phyloP scores from a whole-genome alignment of 768 basidiomycete species.

The Trametes coccinea region DNA sequence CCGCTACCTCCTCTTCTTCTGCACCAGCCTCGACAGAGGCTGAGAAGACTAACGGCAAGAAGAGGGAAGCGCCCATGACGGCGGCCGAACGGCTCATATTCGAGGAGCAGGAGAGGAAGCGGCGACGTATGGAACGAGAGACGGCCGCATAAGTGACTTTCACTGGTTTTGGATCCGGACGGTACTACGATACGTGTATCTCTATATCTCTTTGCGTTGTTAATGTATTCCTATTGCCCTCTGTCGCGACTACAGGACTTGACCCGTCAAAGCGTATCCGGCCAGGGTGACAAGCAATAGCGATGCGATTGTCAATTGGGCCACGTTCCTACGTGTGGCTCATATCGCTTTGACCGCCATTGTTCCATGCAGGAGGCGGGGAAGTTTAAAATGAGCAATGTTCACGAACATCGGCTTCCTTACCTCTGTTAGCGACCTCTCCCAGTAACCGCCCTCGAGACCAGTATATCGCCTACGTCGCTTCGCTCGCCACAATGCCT shows the following conservation, averaged over 20 bases:
- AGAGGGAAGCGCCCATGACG: slow-evolving; percentile 67
- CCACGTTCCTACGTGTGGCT: slow-evolving; percentile 7
- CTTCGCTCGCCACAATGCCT: slow-evolving; percentile 1
- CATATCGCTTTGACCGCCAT: slow-evolving; percentile 11
- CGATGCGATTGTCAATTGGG: slow-evolving; percentile 11
- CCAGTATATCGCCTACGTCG: background rate
- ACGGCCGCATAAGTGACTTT: slow-evolving; percentile 16
- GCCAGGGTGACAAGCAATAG: background rate
- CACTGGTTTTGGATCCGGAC: slow-evolving; percentile 10
- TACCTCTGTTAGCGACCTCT: background rate
- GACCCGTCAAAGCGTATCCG: background rate
- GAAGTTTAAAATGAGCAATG: slow-evolving; percentile 8
- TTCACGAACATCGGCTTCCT: background rate
- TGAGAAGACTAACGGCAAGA: slow-evolving; percentile 51
- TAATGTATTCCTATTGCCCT: slow-evolving; percentile 17
- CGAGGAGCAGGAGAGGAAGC: slow-evolving; percentile 91
- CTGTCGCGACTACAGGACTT: background rate
- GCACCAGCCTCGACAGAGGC: slow-evolving; percentile 30
- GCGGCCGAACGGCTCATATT: slow-evolving; percentile 84
- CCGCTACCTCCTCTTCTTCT: slow-evolving; percentile 35
- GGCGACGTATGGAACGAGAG: slow-evolving; percentile 68
- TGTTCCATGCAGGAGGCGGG: background rate
- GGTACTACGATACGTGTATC: slow-evolving; percentile 25
- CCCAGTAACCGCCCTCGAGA: background rate
- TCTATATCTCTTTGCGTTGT: slow-evolving; percentile 8